Percentiles rank a stretch among this genome's conserved stretches.
phyloP scores from a whole-genome alignment of 225 moss, liverwort and hornwort genomes.

The Bryum argenteum region DNA sequence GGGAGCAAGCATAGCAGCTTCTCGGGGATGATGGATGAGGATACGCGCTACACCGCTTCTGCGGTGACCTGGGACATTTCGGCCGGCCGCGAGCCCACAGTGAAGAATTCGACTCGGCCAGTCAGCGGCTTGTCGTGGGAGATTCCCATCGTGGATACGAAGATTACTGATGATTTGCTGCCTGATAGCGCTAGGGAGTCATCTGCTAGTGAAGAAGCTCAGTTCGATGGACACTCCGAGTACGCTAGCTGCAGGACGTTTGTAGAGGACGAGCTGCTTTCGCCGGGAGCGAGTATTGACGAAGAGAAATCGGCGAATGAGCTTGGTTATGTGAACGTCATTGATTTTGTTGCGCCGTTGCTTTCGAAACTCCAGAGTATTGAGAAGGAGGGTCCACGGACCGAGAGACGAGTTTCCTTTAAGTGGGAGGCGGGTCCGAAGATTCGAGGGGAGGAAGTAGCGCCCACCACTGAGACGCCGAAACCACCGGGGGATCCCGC shows the following conservation, averaged over 20 bases:
- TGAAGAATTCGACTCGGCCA: neutral
- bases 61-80: slow-evolving; percentile 47
- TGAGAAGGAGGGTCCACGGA: slow-evolving; percentile 8
- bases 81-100: neutral
- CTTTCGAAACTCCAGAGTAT: slow-evolving; percentile 8
- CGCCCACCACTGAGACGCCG: slow-evolving; percentile 27
- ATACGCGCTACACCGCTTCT: slow-evolving; percentile 30
- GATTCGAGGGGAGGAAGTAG: slow-evolving; percentile 42
- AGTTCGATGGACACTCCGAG: slow-evolving; percentile 27
- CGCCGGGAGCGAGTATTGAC: neutral
- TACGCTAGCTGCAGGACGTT: slow-evolving; percentile 35
- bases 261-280: slow-evolving; percentile 15
- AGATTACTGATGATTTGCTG: neutral
- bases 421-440: slow-evolving; percentile 85
- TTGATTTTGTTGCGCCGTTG: slow-evolving; percentile 36
- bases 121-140: slow-evolving; percentile 5
- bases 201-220: neutral
- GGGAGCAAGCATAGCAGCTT: slow-evolving; percentile 25
- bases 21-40: slow-evolving; percentile 29
- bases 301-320: neutral
- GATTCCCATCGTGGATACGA: slow-evolving; percentile 9
- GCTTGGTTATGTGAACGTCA: slow-evolving; percentile 2
- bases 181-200: slow-evolving; percentile 15
- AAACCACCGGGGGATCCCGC: slow-evolving; percentile 16
- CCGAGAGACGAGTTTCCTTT: slow-evolving; percentile 53